These are phyloP conservation scores for Lepidium sativum DNA, from an alignment of 345 rosid genomes.

Conservation along the genomic window DNA sequence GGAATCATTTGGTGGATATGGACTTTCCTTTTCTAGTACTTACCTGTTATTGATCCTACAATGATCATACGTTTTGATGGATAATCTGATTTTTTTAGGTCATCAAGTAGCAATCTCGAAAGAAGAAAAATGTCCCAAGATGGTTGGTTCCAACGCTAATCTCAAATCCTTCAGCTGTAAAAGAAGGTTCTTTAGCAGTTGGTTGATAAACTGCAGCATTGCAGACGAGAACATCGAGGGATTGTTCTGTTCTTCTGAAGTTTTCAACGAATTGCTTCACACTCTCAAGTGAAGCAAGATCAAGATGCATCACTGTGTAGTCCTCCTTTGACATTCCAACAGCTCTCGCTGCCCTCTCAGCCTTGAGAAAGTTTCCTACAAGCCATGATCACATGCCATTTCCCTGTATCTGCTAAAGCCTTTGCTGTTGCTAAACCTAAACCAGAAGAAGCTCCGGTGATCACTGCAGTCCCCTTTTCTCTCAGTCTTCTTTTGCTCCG, in stretches of 20 bases:
- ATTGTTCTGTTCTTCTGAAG: slow-evolving; percentile 52
- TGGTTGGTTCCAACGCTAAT: slow-evolving; percentile 97
- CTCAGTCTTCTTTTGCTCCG: slow-evolving; percentile 66
- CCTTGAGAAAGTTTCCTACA: slow-evolving; percentile 89
- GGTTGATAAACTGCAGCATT: slow-evolving; percentile 93
- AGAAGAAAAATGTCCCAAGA: slow-evolving; percentile 89
- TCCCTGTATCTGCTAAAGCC: slow-evolving; percentile 78
- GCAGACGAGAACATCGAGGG: slow-evolving; percentile 85
- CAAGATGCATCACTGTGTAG: slow-evolving; percentile 89
- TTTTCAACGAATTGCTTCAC: slow-evolving; percentile 77
- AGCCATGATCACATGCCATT: slow-evolving; percentile 92
- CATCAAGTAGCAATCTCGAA: slow-evolving; percentile 73
- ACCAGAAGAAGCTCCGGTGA: slow-evolving; percentile 93
- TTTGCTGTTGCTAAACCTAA: slow-evolving; percentile 85
- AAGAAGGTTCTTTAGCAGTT: slow-evolving; percentile 83
- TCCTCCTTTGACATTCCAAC: slow-evolving; percentile 66
- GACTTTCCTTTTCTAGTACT: neutral
- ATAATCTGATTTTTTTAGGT: slow-evolving; percentile 67
- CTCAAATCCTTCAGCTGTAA: slow-evolving; percentile 94
- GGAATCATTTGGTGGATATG: neutral
- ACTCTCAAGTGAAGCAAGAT: slow-evolving; percentile 86
- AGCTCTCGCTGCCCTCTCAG: slow-evolving; percentile 81
- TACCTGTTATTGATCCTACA: slow-evolving; percentile 96
- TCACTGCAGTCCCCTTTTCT: slow-evolving; percentile 63
- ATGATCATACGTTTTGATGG: slow-evolving; percentile 85